Percentiles rank a stretch among this genome's conserved stretches.
Evolutionary conservation across 2,329 filamentous ascomycete genomes (phyloP).

Genomic region (Lachnellula willkommii): DNA sequence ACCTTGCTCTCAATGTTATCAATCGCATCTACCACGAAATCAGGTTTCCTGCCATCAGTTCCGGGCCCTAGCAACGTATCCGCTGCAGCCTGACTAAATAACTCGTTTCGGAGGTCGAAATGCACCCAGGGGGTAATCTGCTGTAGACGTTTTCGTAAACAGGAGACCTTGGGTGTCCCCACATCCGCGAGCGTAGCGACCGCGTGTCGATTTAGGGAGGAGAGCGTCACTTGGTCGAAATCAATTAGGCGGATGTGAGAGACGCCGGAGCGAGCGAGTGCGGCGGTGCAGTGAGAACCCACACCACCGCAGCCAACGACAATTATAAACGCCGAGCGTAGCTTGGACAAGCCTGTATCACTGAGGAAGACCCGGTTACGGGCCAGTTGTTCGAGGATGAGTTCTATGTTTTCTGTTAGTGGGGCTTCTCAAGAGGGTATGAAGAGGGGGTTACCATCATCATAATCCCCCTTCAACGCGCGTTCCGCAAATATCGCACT

Average conservation of each 20-base stretch:
- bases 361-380: conserved; percentile 88
- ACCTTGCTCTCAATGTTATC: conserved; percentile 99
- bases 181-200: conserved; percentile 92
- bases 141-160: conserved; percentile 71
- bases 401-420: conserved; percentile 47
- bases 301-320: conserved; percentile 93
- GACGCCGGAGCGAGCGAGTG: conserved; percentile 83
- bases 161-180: conserved; percentile 85
- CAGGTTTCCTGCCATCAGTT: conserved; percentile 58
- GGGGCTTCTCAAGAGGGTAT: neutral
- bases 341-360: conserved; percentile 70
- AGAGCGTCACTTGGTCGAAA: conserved; percentile 95
- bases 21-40: conserved; percentile 94
- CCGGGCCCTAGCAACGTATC: conserved; percentile 62
- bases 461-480: conserved; percentile 59
- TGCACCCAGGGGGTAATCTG: conserved; percentile 88
- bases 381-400: conserved; percentile 91
- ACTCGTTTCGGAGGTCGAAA: conserved; percentile 80
- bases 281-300: conserved; percentile 82
- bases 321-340: conserved; percentile 78
- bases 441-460: conserved; percentile 39
- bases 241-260: conserved; percentile 85
- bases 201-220: conserved; percentile 91
- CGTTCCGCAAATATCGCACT: conserved; percentile 54
- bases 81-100: conserved; percentile 68